phyloP scores from a whole-genome alignment of 1,284 basidiomycete genomes.

The Crepidotus sp. region DNA sequence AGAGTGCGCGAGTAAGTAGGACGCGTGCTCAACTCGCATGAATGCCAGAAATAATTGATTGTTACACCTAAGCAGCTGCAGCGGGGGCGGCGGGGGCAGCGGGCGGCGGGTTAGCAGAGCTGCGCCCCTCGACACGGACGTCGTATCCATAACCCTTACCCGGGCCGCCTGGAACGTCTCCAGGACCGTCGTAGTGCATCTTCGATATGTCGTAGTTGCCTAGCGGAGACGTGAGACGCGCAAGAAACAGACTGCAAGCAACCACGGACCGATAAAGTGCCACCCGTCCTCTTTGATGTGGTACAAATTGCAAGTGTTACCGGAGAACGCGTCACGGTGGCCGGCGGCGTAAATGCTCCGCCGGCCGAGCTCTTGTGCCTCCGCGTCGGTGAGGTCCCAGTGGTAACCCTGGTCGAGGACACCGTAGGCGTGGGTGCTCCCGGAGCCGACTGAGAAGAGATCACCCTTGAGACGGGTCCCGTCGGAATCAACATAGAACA shows the following conservation, averaged over 20 bases:
- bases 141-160: conserved; percentile 69
- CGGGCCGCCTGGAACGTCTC: conserved; percentile 49
- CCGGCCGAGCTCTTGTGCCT: conserved; percentile 91
- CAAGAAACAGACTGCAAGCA: not conserved
- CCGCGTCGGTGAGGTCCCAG: conserved; percentile 91
- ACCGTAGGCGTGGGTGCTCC: conserved; percentile 97
- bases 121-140: conserved; percentile 44
- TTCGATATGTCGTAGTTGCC: conserved; percentile 77
- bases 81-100: conserved; percentile 15
- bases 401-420: conserved; percentile 94
- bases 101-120: conserved; percentile 31
- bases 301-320: conserved; percentile 93
- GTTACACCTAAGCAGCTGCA: conserved; percentile 16
- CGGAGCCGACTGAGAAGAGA: conserved; percentile 96
- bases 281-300: conserved; percentile 94
- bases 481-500: conserved; percentile 98
- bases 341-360: conserved; percentile 96
- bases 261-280: conserved; percentile 74
- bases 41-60: not conserved
- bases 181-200: conserved; percentile 79
- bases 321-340: conserved; percentile 96
- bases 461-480: conserved; percentile 94
- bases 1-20: too few relatives aligned
- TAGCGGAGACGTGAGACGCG: conserved; percentile 24
- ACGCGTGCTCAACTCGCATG: too few relatives aligned